Conservation (phyloP, 257 asterid species). For the Solanum sitiens region DNA sequence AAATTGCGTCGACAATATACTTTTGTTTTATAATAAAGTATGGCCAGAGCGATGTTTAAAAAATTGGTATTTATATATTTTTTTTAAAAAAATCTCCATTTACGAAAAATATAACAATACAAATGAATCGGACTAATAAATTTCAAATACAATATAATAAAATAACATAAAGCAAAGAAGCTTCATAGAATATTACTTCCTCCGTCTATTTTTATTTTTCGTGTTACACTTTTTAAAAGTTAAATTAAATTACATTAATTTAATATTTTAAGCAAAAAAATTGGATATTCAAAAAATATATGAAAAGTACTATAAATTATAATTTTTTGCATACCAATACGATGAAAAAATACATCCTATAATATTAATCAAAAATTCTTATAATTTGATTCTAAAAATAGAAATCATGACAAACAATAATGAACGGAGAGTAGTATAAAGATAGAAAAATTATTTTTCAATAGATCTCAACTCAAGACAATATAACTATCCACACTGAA, state of each 20-base stretch:
- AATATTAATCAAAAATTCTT: too few species aligned
- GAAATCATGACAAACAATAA: too few species aligned
- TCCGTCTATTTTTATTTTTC: too few species aligned
- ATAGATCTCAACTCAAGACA: background rate
- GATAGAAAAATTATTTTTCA: too few species aligned
- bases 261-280: rapidly evolving
- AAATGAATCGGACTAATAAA: background rate
- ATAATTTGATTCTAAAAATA: too few species aligned
- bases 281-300: too few species aligned
- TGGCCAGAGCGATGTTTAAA: background rate
- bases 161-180: background rate
- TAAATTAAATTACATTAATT: too few species aligned
- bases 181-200: background rate
- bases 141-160: background rate
- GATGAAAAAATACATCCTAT: rapidly evolving
- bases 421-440: too few species aligned
- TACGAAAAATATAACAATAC: background rate
- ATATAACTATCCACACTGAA: too few species aligned
- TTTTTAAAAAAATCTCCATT: background rate
- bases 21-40: background rate
- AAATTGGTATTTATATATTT: background rate
- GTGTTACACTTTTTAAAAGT: rapidly evolving
- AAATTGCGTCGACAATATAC: background rate
- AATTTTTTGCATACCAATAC: too few species aligned
- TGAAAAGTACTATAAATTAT: too few species aligned